Percentiles rank a stretch among this genome's conserved stretches.
These are phyloP conservation scores for Conidiobolus incongruus DNA, from an alignment of 371 early-diverging fungal species.

Conservation along the genomic window DNA sequence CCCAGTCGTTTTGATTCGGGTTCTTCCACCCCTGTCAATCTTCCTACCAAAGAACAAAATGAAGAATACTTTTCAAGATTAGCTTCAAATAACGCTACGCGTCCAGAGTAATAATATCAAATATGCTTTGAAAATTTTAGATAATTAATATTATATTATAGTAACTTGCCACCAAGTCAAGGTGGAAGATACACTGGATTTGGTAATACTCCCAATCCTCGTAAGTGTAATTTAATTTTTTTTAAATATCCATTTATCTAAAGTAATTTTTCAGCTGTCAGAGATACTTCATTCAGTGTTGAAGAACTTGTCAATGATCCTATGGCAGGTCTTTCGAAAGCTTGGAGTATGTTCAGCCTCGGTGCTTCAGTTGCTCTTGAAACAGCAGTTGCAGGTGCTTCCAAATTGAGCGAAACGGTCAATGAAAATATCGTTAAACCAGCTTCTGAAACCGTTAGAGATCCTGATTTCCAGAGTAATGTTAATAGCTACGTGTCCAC, in stretches of 20 bases:
- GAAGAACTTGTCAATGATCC: conserved; percentile 68
- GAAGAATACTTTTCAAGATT: conserved; percentile 43
- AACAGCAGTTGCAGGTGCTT: conserved; percentile 26
- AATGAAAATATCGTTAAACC: conserved; percentile 65
- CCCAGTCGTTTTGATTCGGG: not conserved
- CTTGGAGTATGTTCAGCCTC: conserved; percentile 52
- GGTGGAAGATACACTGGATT: conserved; percentile 84
- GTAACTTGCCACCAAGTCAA: conserved; percentile 66
- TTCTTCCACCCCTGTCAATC: not conserved
- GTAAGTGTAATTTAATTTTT: conserved; percentile 6
- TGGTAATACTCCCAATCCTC: conserved; percentile 40
- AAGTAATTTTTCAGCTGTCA: too few species aligned
- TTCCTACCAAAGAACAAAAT: conserved; percentile 21
- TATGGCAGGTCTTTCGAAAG: conserved; percentile 51
- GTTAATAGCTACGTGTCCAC: conserved; percentile 40
- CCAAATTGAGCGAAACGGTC: conserved; percentile 33
- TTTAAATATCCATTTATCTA: conserved; percentile 6
- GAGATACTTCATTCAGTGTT: conserved; percentile 15
- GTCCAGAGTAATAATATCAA: conserved; percentile 18
- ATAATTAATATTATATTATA: conserved; percentile 3
- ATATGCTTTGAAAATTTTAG: not conserved
- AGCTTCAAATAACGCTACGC: conserved; percentile 27
- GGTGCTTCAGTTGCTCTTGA: conserved; percentile 15
- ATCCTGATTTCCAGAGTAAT: conserved; percentile 59
- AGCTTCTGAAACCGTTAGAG: conserved; percentile 41